phyloP scores from a whole-genome alignment of 371 early-diverging fungal genomes.

The Mortierella sp. region DNA sequence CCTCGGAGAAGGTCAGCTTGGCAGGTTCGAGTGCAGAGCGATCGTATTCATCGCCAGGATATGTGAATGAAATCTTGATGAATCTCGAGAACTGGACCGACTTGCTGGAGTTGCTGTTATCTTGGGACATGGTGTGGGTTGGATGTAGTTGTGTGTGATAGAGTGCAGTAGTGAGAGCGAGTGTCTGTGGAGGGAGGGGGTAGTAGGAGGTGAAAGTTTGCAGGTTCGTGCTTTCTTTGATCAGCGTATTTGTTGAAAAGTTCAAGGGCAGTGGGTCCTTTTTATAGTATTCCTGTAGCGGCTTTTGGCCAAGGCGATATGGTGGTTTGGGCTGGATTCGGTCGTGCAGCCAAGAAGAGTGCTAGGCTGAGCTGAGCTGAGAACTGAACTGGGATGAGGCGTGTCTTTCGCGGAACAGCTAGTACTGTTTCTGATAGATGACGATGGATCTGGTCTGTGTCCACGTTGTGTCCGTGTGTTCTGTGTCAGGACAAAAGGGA shows the following conservation, averaged over 20 bases:
- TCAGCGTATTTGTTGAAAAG: no score
- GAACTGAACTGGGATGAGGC: neutral
- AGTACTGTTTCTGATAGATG: slow-evolving; percentile 10
- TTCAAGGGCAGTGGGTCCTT: no score
- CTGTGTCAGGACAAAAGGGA: neutral
- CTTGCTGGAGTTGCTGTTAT: slow-evolving; percentile 11
- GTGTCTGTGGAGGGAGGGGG: no score
- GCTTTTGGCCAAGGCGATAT: neutral
- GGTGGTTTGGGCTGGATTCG: neutral
- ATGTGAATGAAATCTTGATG: slow-evolving; percentile 52
- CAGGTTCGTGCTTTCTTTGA: no score
- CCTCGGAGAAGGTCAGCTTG: slow-evolving; percentile 46
- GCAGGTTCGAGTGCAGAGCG: slow-evolving; percentile 50
- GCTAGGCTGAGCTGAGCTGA: neutral
- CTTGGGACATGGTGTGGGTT: slow-evolving; percentile 12
- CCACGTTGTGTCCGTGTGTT: neutral
- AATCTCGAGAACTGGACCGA: slow-evolving; percentile 50
- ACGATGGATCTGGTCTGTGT: neutral
- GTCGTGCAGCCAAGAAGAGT: neutral
- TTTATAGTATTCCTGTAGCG: neutral
- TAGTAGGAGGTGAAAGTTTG: no score
- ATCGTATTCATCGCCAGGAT: slow-evolving; percentile 51
- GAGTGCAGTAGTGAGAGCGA: neutral
- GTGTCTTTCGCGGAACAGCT: neutral
- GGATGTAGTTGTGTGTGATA: neutral